Evolutionary conservation across 768 basidiomycete genomes (phyloP).

Genomic region (Tylopilus intermedius): DNA sequence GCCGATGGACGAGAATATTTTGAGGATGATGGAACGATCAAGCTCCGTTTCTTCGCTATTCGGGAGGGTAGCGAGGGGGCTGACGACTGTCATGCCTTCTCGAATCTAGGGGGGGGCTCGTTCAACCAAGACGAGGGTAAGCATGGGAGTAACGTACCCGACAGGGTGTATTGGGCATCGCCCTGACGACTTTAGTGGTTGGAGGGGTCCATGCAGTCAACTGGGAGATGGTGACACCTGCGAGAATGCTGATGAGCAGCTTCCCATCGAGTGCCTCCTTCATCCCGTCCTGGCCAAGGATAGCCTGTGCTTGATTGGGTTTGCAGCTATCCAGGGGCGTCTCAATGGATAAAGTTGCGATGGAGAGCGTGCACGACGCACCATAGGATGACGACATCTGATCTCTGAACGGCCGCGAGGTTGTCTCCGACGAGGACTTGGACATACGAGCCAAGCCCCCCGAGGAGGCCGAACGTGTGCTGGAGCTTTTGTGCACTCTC

Average conservation of each 20-base stretch:
- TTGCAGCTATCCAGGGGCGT: conserved; percentile 64
- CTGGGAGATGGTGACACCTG: conserved; percentile 90
- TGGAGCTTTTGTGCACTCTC: conserved; percentile 69
- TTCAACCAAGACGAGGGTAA: not conserved
- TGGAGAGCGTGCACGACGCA: conserved; percentile 32
- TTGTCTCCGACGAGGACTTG: conserved; percentile 71
- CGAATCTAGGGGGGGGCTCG: conserved; percentile 63
- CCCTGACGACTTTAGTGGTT: conserved; percentile 82
- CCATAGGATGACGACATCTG: conserved; percentile 90
- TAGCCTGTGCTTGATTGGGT: conserved; percentile 75
- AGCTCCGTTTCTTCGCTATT: conserved; percentile 42
- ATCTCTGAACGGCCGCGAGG: conserved; percentile 59
- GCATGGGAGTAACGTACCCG: conserved; percentile 50
- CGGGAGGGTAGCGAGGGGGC: conserved; percentile 53
- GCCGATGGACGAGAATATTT: conserved; percentile 96
- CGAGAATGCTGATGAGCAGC: conserved; percentile 92
- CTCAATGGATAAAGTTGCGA: not conserved
- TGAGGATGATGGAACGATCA: conserved; percentile 71
- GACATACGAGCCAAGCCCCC: conserved; percentile 58
- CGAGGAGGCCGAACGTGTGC: conserved; percentile 53
- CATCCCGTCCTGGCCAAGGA: conserved; percentile 74
- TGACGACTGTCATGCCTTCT: conserved; percentile 97
- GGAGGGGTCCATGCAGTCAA: conserved; percentile 68
- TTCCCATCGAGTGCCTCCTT: conserved; percentile 82
- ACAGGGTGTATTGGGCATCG: conserved; percentile 98